Percentiles rank a stretch among this genome's conserved stretches.
Evolutionary conservation across 2,329 filamentous ascomycete genomes (phyloP).

Genomic region (Sporothrix dimorphospora): DNA sequence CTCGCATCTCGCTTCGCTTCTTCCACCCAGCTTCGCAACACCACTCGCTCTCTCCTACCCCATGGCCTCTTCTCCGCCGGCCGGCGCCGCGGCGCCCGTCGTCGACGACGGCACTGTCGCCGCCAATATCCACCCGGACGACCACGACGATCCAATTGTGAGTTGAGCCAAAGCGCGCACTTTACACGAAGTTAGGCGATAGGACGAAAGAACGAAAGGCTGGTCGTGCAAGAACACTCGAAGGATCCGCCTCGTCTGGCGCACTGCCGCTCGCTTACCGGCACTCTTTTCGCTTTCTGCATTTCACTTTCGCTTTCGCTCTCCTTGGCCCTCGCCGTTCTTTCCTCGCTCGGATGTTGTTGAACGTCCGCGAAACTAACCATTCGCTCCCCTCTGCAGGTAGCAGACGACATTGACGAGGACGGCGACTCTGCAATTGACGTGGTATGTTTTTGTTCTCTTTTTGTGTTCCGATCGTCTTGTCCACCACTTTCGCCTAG

Average conservation of each 20-base stretch:
- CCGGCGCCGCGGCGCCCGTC: not conserved
- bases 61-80: conserved; percentile 17
- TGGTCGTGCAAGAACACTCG: conserved; percentile 15
- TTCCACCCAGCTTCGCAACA: too few species aligned
- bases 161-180: too few species aligned
- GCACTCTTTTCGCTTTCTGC: not conserved
- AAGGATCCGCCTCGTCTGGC: conserved; percentile 14
- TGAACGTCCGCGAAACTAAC: not conserved
- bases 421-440: conserved; percentile 30
- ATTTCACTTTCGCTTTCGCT: not conserved
- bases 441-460: conserved; percentile 22
- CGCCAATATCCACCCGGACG: conserved; percentile 13
- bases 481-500: too few species aligned
- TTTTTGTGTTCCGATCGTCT: too few species aligned
- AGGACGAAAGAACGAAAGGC: not conserved
- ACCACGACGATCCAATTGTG: conserved; percentile 25
- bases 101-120: not conserved
- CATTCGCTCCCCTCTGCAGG: not conserved
- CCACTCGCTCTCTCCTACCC: not conserved
- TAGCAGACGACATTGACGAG: conserved; percentile 22
- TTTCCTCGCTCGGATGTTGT: not conserved
- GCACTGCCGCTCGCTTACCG: conserved; percentile 24
- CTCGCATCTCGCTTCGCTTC: too few species aligned
- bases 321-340: not conserved
- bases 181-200: not conserved